Base-by-base conservation (phyloP, 2,329 filamentous ascomycete species). In the Aureobasidium subglaciale region DNA sequence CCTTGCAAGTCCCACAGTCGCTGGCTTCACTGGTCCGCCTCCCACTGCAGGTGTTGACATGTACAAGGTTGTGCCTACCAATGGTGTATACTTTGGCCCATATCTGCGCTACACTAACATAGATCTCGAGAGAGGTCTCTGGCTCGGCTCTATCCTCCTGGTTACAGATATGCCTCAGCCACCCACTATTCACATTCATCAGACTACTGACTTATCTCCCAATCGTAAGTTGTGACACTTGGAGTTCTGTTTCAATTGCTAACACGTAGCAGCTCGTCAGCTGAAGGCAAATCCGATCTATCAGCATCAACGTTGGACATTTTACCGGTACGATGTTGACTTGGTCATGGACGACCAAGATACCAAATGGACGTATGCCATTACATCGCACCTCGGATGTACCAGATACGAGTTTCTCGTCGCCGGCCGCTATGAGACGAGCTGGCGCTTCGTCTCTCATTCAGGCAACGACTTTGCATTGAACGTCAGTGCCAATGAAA, bases 371-470 rank as follows among this genome's bases (percentile, higher is more conserved):
- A 99, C 93, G 0, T 99, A 99, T 67, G 93, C 93, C 1, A 91
- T 99, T 50, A 99, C 93, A 0, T 97, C 93, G 1, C 91, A 97
- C 66, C 78, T 97, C 18, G 93, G 93, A 30, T 99, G 93, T 73
- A 97, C 93, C n/a, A 83, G 93, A 24, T 99, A 97, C 70, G 93
- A 99, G 66, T 99, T 99, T 70, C 79, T 96, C 18, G 88, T 99
- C 16, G 93, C 93, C 18, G 92, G 92, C 6, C 86, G 89, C 57
- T 78, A 90, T 61, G 93, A 99, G 73, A 89, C 85, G 0, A 91
- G 86, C 65, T 99, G 93, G 93, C 86, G 92, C 22, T 97, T 97
- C 68, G 87, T 97, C 63, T 89, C 91, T 10, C 93, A 96, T 64
- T 96, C 91, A 13, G 92, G 92, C 3, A 97, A 97, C 66, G 93